phyloP scores from a whole-genome alignment of 306 rosid species.

The Vicia faba region DNA sequence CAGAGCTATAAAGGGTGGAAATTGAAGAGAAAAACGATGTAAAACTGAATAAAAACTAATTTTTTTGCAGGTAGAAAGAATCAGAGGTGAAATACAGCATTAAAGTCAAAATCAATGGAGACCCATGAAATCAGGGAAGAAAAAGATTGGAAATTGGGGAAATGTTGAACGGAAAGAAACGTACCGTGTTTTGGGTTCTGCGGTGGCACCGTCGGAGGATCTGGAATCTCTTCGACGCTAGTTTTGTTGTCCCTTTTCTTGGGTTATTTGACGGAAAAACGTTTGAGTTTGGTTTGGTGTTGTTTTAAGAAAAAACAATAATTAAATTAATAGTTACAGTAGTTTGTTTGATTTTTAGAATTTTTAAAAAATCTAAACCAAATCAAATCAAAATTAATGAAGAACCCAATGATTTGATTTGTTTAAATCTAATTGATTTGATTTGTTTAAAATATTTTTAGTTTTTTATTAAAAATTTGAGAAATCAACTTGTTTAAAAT shows the following conservation, averaged over 20 bases:
- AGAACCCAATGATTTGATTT: no score
- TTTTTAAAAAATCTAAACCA: no score
- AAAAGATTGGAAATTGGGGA: not conserved
- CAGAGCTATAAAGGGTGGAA: not conserved
- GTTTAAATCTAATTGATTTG: no score
- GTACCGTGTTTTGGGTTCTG: slow-evolving; percentile 18
- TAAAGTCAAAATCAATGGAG: not conserved
- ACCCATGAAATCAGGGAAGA: not conserved
- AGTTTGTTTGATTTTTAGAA: no score
- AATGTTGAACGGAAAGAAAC: not conserved
- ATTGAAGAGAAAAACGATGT: not conserved
- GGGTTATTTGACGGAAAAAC: not conserved
- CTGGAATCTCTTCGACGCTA: not conserved
- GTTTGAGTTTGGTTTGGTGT: not conserved
- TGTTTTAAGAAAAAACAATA: no score
- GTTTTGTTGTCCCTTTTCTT: not conserved
- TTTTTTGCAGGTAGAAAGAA: not conserved
- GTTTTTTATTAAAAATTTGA: no score
- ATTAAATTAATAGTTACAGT: no score
- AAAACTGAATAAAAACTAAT: not conserved
- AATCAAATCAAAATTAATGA: no score
- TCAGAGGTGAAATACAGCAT: not conserved
- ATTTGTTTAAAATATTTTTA: no score
- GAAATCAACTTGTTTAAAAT: no score
- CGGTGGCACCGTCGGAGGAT: slow-evolving; percentile 8